Percentiles rank a stretch among this genome's conserved stretches.
These are phyloP conservation scores for Penicillium sp. DNA, from an alignment of 2,329 filamentous ascomycete species.

Conservation along the genomic window DNA sequence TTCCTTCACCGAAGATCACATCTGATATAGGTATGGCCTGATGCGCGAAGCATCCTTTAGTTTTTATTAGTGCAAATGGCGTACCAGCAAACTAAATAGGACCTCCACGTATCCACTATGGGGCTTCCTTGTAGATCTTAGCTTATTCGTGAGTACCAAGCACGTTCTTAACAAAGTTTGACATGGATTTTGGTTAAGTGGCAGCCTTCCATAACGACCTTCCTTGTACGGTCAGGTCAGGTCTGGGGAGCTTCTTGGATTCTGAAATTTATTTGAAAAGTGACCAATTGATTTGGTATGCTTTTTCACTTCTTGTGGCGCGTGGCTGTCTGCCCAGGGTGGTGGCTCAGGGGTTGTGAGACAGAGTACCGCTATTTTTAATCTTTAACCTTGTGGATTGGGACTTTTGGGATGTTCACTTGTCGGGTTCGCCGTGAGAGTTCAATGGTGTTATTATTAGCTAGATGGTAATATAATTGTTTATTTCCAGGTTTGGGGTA, in stretches of 20 bases:
- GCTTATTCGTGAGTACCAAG: slow-evolving; percentile 5
- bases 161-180: slow-evolving; percentile 3
- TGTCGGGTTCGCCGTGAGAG: no score
- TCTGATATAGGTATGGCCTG: slow-evolving; percentile 4
- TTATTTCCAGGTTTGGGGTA: not conserved
- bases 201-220: slow-evolving; percentile 9
- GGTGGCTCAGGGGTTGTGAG: slow-evolving; percentile 17
- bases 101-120: not conserved
- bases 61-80: slow-evolving; percentile 1
- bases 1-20: slow-evolving; percentile 11
- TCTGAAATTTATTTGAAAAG: not conserved
- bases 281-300: not conserved
- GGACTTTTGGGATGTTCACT: no score
- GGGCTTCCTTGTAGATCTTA: slow-evolving; percentile 9
- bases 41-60: slow-evolving; percentile 1
- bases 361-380: slow-evolving; percentile 11
- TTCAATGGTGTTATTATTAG: not conserved
- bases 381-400: not conserved
- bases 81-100: not conserved
- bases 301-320: not conserved
- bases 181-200: not conserved
- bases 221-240: slow-evolving; percentile 6
- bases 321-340: not conserved
- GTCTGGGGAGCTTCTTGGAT: not conserved
- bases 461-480: not conserved